These are phyloP conservation scores for Aulographum hederae DNA, from an alignment of 2,329 filamentous ascomycete genomes.

Conservation along the genomic window DNA sequence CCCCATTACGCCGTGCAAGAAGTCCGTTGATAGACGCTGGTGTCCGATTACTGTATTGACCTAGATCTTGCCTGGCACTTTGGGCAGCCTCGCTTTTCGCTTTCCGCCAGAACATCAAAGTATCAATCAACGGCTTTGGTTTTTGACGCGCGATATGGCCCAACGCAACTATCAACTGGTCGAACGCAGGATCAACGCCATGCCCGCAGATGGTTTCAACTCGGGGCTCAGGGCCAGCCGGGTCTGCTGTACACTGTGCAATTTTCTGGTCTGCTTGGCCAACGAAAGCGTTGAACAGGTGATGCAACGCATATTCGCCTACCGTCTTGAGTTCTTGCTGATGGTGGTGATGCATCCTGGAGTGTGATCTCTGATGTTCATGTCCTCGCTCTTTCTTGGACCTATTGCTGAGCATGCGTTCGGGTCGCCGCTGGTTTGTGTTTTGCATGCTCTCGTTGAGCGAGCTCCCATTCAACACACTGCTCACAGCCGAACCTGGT, in stretches of 20 bases:
- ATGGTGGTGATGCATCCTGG: slow-evolving; percentile 34
- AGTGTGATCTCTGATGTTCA: slow-evolving; percentile 57
- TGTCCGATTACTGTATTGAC: slow-evolving; percentile 2
- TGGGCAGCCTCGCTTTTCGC: slow-evolving; percentile 75
- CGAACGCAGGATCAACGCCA: slow-evolving; percentile 73
- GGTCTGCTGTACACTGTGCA: slow-evolving; percentile 64
- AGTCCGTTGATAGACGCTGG: slow-evolving; percentile 1
- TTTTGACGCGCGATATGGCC: slow-evolving; percentile 90
- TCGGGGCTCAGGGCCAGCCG: slow-evolving; percentile 63
- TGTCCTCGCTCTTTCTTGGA: slow-evolving; percentile 59
- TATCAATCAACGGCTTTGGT: slow-evolving; percentile 88
- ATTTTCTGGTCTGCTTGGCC: slow-evolving; percentile 94
- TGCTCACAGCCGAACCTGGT: too few relatives aligned
- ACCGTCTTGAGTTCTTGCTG: slow-evolving; percentile 73
- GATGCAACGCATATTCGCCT: slow-evolving; percentile 93
- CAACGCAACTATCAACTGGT: slow-evolving; percentile 82
- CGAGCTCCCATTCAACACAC: slow-evolving; percentile 28
- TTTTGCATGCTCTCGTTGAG: neutral
- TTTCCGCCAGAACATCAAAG: slow-evolving; percentile 96
- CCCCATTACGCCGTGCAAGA: neutral
- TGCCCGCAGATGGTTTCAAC: slow-evolving; percentile 84
- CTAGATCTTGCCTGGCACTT: slow-evolving; percentile 9
- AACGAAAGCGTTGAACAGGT: slow-evolving; percentile 94
- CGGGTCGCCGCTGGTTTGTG: slow-evolving; percentile 39
- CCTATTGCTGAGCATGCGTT: neutral